A percentile compares a stretch with the other conserved stretches of the same genome.
These are phyloP conservation scores for Saposhnikovia divaricata DNA, from an alignment of 129 eudicot genomes.

Conservation along the genomic window DNA sequence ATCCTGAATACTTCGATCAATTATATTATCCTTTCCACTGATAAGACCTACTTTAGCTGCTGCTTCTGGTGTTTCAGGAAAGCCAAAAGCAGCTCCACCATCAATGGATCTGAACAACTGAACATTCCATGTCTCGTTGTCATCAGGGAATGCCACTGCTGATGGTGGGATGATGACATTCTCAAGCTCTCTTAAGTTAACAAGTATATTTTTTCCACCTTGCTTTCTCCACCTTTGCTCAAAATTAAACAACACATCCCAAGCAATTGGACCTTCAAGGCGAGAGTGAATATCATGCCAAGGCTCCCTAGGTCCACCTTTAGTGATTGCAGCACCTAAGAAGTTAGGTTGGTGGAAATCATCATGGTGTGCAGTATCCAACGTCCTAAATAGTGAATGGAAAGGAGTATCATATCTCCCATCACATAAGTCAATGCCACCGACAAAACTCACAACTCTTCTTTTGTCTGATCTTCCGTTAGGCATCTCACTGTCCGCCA, in stretches of 20 bases:
- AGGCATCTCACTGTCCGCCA: conserved; percentile 25
- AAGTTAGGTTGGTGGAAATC: conserved; percentile 31
- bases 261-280: conserved; percentile 27
- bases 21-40: conserved; percentile 19
- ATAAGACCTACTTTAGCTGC: conserved; percentile 17
- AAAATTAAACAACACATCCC: conserved; percentile 29
- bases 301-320: conserved; percentile 33
- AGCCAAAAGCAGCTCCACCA: conserved; percentile 23
- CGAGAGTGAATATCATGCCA: conserved; percentile 30
- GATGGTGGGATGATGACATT: conserved; percentile 16
- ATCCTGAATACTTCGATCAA: conserved; percentile 24
- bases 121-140: conserved; percentile 20
- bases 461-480: conserved; percentile 12
- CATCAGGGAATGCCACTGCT: conserved; percentile 7
- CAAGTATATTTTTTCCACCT: conserved; percentile 12
- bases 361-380: conserved; percentile 19
- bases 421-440: conserved; percentile 27
- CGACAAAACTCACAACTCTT: conserved; percentile 31
- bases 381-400: conserved; percentile 22
- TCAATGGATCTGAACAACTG: conserved; percentile 21
- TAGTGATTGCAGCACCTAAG: conserved; percentile 16
- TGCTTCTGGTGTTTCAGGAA: conserved; percentile 17
- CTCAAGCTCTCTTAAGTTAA: conserved; percentile 6
- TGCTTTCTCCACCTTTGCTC: conserved; percentile 25
- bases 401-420: conserved; percentile 27